phyloP scores from a whole-genome alignment of 371 early-diverging fungal genomes.

The Rhizopus arrhizus region DNA sequence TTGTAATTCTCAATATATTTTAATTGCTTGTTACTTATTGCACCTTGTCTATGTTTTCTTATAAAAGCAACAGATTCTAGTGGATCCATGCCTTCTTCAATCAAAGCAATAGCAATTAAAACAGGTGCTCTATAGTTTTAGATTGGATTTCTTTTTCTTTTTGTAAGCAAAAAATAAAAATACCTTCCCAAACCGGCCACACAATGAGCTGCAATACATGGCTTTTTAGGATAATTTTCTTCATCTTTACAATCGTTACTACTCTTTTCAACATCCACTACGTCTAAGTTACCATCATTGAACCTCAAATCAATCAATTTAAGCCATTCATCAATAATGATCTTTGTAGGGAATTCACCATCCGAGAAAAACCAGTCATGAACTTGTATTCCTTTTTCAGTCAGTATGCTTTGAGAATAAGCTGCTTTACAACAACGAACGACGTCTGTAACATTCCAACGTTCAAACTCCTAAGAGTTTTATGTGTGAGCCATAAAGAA shows the following conservation, averaged over 20 bases:
- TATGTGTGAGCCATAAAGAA: background rate
- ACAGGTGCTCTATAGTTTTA: constrained; percentile 56
- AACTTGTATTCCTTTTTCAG: constrained; percentile 65
- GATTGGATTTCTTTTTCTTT: background rate
- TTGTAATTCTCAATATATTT: constrained; percentile 67
- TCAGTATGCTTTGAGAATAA: constrained; percentile 62
- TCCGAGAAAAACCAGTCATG: constrained; percentile 81
- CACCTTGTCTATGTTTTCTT: constrained; percentile 73
- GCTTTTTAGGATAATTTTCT: constrained; percentile 20
- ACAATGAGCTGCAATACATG: constrained; percentile 80
- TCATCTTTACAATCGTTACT: constrained; percentile 10
- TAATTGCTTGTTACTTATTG: constrained; percentile 75
- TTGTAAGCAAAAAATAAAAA: background rate
- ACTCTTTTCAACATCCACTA: constrained; percentile 37
- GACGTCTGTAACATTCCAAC: constrained; percentile 79
- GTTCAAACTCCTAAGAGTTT: constrained; percentile 62
- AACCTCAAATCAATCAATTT: constrained; percentile 58
- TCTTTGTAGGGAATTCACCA: constrained; percentile 72
- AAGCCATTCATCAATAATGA: constrained; percentile 72
- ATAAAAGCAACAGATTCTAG: constrained; percentile 74
- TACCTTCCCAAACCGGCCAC: constrained; percentile 79
- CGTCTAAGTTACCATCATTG: constrained; percentile 18
- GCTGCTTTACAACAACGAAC: constrained; percentile 90
- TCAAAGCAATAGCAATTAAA: constrained; percentile 71
- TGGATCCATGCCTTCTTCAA: constrained; percentile 79